Percentiles rank a stretch among this genome's conserved stretches.
phyloP scores from a whole-genome alignment of 352 stramenopile genomes.

The Globisporangium camurandrum region DNA sequence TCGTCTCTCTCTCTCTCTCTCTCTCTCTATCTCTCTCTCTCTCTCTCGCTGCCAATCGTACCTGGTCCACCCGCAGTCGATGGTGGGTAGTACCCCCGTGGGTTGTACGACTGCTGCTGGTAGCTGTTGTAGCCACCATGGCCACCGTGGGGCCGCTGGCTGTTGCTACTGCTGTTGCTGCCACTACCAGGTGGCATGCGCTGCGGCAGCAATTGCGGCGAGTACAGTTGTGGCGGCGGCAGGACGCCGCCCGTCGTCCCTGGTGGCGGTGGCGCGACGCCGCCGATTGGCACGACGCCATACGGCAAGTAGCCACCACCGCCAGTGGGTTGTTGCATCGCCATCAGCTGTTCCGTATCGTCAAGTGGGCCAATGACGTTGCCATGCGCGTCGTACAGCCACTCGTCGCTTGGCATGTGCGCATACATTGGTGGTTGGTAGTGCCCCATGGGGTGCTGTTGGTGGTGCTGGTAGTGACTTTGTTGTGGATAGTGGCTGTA shows the following conservation, averaged over 20 bases:
- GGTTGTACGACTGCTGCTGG: constrained; percentile 51
- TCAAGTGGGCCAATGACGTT: constrained; percentile 33
- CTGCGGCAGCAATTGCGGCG: constrained; percentile 26
- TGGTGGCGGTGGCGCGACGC: constrained; percentile 52
- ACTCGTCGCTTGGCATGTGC: constrained; percentile 60
- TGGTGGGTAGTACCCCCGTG: constrained; percentile 42
- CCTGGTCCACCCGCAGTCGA: constrained; percentile 22
- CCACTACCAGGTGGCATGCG: constrained; percentile 46
- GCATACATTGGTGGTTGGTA: constrained; percentile 34
- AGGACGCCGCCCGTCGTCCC: constrained; percentile 57
- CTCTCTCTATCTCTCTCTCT: too few relatives aligned
- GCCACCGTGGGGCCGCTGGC: constrained; percentile 12
- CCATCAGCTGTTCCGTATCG: constrained; percentile 35
- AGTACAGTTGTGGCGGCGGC: constrained; percentile 52
- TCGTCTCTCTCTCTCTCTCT: too few relatives aligned
- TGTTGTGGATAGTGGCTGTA: too few relatives aligned
- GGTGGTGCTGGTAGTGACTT: constrained; percentile 27
- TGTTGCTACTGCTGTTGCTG: constrained; percentile 6
- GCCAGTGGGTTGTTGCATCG: too few relatives aligned
- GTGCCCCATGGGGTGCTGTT: constrained; percentile 25
- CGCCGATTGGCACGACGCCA: constrained; percentile 46
- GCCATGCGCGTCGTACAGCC: constrained; percentile 50
- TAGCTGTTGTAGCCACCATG: constrained; percentile 37
- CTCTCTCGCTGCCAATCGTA: too few relatives aligned
- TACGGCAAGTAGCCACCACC: constrained; percentile 61